Base-by-base conservation (phyloP, 1,284 basidiomycete species). In the Flammula alnicola region DNA sequence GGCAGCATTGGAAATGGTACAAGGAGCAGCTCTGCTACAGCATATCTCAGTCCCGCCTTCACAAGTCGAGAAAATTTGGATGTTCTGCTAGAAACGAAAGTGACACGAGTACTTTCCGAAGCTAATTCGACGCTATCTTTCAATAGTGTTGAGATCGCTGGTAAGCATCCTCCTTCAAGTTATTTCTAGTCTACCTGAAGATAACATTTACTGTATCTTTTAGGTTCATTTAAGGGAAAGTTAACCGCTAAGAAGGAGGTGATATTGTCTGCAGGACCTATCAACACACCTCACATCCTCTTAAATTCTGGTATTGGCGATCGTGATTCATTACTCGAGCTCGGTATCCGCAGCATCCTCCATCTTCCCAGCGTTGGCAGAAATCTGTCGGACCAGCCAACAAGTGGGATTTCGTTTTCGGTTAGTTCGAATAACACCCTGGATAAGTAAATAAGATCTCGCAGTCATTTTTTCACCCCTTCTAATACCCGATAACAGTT, bases 241-340 rank as follows among this genome's bases (percentile, higher is more conserved):
- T 54, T 57, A 16, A 33, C 36, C 3, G 73, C 70, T 1, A 63
- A 35, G 26, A 64, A 65, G 25, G 75, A 77, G 46, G 63, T 78
- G n/a, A 66, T 76, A 20, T 51, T 81, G 1, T 69, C 70, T 44
- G 73, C 70, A 4, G 79, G 78, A 2, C 52, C 70, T 0, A 61
- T 80, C 40, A 69, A 71, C 25, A 73, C 75, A 7, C 77, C 79
- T 11, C 72, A 74, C 23, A 60, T 80, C 3, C 69, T 82, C 4
- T 65, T 79, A 54, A 65, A 80, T 11, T 78, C 75, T 7, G 79
- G 79, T 12, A 69, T 81, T 43, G 79, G 79, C 1, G 69, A 73
- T 40, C 54, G 64, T 26, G 46, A 53, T 9, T 65, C 74, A 3
- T 61, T 82, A 2, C 38, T 60, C 29, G 56, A 59, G 31, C 55